phyloP scores from a whole-genome alignment of 2,329 filamentous ascomycete species.

The Fusarium virguliforme region DNA sequence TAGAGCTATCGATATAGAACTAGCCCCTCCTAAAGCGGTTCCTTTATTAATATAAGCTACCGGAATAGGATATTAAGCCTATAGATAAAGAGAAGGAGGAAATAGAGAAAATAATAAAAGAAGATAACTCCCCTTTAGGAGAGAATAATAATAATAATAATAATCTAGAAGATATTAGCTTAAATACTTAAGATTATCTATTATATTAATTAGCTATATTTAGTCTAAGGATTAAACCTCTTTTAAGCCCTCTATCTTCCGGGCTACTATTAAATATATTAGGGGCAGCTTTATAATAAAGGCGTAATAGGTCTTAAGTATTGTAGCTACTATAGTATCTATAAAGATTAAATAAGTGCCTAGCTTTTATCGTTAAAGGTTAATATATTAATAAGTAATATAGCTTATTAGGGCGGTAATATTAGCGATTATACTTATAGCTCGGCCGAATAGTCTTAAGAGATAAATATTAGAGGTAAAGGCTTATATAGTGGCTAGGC shows the following conservation, averaged over 20 bases:
- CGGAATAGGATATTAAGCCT: neutral
- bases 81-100: neutral
- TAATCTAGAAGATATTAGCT: neutral
- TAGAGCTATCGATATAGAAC: neutral
- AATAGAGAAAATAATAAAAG: too few species aligned
- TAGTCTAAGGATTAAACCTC: too few species aligned
- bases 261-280: too few species aligned
- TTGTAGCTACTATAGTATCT: too few species aligned
- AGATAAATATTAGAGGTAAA: neutral
- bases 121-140: too few species aligned
- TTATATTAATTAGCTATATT: too few species aligned
- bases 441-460: neutral
- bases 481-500: neutral
- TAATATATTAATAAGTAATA: neutral
- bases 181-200: neutral
- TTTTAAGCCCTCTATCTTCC: too few species aligned
- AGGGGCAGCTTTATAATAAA: too few species aligned
- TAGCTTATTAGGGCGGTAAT: neutral
- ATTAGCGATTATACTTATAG: neutral
- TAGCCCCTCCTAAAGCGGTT: neutral
- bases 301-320: too few species aligned
- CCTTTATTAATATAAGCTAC: neutral
- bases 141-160: neutral
- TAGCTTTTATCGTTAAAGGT: neutral
- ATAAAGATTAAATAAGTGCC: too few species aligned